Conservation (phyloP, 2,329 filamentous ascomycete species). For the Orbilia blumenaviensis region DNA sequence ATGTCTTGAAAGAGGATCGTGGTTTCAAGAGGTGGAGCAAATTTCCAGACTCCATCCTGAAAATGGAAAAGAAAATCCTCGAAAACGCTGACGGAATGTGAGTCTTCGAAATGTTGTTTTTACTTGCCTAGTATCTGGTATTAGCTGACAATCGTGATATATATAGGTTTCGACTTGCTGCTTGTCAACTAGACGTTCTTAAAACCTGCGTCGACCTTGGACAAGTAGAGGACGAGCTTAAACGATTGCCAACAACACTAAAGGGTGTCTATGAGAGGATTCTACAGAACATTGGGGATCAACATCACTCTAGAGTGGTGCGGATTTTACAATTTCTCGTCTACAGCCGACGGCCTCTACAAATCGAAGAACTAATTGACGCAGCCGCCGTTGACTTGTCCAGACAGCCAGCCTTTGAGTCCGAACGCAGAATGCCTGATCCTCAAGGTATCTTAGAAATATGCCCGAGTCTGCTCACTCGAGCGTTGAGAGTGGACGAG, state of each 20-base stretch:
- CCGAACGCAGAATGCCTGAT: slow-evolving; percentile 55
- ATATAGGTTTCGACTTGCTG: slow-evolving; percentile 58
- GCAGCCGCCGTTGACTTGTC: not conserved
- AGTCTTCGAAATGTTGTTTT: too few species aligned
- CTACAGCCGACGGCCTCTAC: slow-evolving; percentile 57
- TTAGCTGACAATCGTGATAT: not conserved
- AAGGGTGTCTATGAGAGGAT: slow-evolving; percentile 58
- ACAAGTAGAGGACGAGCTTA: slow-evolving; percentile 46
- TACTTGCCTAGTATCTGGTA: not conserved
- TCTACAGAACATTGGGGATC: slow-evolving; percentile 54
- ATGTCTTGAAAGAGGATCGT: slow-evolving; percentile 49
- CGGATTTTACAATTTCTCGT: slow-evolving; percentile 58
- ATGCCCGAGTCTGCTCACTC: slow-evolving; percentile 3
- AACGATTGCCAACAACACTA: slow-evolving; percentile 53
- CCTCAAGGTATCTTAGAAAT: slow-evolving; percentile 25
- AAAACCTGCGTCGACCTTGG: slow-evolving; percentile 52
- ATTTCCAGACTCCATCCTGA: slow-evolving; percentile 51
- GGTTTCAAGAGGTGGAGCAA: slow-evolving; percentile 57
- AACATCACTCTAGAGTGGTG: slow-evolving; percentile 52
- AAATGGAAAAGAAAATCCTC: not conserved
- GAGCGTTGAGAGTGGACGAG: too few species aligned
- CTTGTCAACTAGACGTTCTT: slow-evolving; percentile 58
- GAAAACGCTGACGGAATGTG: slow-evolving; percentile 59
- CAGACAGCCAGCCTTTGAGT: not conserved
- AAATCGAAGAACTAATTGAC: slow-evolving; percentile 1